A percentile compares a stretch with the other conserved stretches of the same genome.
Conservation (phyloP, 2,329 filamentous ascomycete genomes). For the Penicillium frequentans region DNA sequence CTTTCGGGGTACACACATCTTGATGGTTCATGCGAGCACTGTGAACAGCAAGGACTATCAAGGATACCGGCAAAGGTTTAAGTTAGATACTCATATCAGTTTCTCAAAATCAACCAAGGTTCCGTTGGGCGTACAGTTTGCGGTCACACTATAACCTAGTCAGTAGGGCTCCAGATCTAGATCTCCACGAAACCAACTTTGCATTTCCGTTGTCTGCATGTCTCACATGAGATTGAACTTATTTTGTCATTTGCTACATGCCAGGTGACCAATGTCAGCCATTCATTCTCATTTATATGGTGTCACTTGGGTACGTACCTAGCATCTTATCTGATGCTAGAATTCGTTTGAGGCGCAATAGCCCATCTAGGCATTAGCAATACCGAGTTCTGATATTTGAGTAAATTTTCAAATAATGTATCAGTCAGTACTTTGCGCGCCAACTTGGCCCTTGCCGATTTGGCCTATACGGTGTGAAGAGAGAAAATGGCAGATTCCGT, state of each 20-base stretch:
- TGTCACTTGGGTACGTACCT: background rate
- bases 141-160: constrained; percentile 22
- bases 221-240: constrained; percentile 21
- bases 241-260: background rate
- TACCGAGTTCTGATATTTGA: background rate
- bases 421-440: background rate
- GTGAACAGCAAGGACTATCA: constrained; percentile 19
- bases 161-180: background rate
- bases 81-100: background rate
- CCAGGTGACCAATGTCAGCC: background rate
- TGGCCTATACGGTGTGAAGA: background rate
- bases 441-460: background rate
- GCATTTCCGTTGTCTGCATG: constrained; percentile 24
- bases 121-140: constrained; percentile 12
- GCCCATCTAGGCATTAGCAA: background rate
- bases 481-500: background rate
- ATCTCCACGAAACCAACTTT: constrained; percentile 12
- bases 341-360: constrained; percentile 9
- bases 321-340: background rate
- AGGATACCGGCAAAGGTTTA: background rate
- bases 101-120: background rate
- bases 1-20: constrained; percentile 23
- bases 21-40: constrained; percentile 17
- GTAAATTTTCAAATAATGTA: background rate
- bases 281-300: constrained; percentile 2